Conservation (phyloP, 1,139 yeast genomes). For the Insectozyma bohioensis region DNA sequence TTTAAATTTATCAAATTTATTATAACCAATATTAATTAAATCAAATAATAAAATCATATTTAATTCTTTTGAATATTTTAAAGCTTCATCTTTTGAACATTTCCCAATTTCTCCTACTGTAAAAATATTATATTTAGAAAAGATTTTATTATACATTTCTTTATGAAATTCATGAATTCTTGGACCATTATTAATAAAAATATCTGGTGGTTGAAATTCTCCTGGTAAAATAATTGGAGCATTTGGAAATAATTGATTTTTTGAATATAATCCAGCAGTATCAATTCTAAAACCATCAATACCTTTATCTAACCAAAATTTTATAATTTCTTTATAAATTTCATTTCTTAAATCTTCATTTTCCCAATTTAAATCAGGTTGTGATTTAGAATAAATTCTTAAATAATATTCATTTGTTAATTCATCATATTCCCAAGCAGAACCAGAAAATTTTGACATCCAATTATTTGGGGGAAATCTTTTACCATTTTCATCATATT, state of each 20-base stretch:
- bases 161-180: conserved; percentile 56
- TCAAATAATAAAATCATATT: conserved; percentile 52
- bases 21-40: conserved; percentile 42
- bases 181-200: conserved; percentile 44
- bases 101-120: conserved; percentile 58
- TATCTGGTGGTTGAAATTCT: neutral
- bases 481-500: conserved; percentile 43
- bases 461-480: conserved; percentile 59
- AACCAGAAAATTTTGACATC: conserved; percentile 50
- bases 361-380: conserved; percentile 64
- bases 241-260: conserved; percentile 27
- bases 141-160: conserved; percentile 41
- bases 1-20: conserved; percentile 31
- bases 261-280: conserved; percentile 52
- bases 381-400: conserved; percentile 49
- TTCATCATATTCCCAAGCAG: conserved; percentile 57
- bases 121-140: conserved; percentile 50
- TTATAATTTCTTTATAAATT: conserved; percentile 47
- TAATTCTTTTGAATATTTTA: conserved; percentile 51
- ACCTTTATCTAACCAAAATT: conserved; percentile 56
- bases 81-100: conserved; percentile 39
- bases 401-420: conserved; percentile 52
- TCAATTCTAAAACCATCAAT: conserved; percentile 61
- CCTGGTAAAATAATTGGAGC: conserved; percentile 34
- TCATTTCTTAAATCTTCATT: conserved; percentile 50